These are phyloP conservation scores for Russula abietina DNA, from an alignment of 768 basidiomycete genomes.

Conservation along the genomic window DNA sequence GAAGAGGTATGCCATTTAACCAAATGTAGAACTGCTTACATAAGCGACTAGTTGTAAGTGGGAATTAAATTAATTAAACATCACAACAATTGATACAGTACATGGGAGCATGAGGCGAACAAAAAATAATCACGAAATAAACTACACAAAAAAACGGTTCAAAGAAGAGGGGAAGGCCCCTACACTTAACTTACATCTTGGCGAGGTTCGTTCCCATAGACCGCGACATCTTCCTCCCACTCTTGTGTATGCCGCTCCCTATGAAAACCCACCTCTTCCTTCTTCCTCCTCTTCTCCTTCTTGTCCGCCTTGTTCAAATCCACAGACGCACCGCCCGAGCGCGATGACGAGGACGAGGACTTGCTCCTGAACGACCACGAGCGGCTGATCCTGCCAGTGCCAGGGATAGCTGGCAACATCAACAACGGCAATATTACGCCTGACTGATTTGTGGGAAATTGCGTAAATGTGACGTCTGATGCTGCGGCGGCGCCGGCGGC, in stretches of 20 bases:
- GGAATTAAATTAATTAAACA: no score
- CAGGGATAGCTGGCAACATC: neutral
- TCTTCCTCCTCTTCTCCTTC: conserved; percentile 38
- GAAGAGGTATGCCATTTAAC: no score
- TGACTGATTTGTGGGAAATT: neutral
- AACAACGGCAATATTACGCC: neutral
- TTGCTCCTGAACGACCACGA: conserved; percentile 7
- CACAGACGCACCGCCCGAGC: neutral
- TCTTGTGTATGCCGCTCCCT: conserved; percentile 35
- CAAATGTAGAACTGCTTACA: no score
- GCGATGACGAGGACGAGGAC: neutral
- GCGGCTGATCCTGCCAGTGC: neutral
- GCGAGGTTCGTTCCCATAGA: conserved; percentile 24
- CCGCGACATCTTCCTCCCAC: conserved; percentile 25
- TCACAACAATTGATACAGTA: neutral
- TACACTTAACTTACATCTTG: neutral
- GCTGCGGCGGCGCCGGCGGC: neutral
- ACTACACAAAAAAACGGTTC: neutral
- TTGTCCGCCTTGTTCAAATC: conserved; percentile 17
- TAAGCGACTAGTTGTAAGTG: no score
- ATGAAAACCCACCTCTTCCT: conserved; percentile 37
- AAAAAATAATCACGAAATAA: neutral
- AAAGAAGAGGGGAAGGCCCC: neutral
- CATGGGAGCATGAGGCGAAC: neutral
- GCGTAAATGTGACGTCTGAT: neutral